phyloP scores from a whole-genome alignment of 192 early-diverging fungal species.

The Chytriomyces sp. region DNA sequence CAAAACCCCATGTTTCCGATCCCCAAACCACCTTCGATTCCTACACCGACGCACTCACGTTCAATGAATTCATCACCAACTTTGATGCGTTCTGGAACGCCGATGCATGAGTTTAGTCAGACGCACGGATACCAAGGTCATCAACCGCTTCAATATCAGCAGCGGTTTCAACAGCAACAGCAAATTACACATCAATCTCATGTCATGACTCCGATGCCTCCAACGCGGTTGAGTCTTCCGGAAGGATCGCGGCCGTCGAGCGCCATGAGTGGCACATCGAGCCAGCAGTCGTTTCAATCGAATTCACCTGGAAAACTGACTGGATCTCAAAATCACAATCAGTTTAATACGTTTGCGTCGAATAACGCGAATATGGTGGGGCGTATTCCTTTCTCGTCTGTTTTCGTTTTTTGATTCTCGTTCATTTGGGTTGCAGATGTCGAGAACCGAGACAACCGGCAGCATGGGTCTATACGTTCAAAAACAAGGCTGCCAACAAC shows the following conservation, averaged over 20 bases:
- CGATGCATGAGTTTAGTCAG: too few species aligned
- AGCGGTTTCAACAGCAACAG: not conserved
- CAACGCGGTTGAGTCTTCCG: slow-evolving; percentile 10
- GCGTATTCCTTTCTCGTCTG: not conserved
- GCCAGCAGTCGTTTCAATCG: not conserved
- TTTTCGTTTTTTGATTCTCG: not conserved
- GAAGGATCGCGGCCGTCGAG: not conserved
- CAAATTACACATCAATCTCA: not conserved
- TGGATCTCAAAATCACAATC: not conserved
- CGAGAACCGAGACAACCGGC: not conserved
- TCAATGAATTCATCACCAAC: too few species aligned
- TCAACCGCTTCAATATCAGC: not conserved
- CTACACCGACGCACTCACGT: too few species aligned
- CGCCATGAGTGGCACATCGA: not conserved
- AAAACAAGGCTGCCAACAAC: not conserved
- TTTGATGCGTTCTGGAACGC: too few species aligned
- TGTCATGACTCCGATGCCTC: not conserved
- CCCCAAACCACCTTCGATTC: not conserved
- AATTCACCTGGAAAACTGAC: not conserved
- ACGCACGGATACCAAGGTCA: not conserved
- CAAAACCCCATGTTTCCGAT: not conserved
- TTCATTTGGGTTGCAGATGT: not conserved
- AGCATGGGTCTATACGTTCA: not conserved
- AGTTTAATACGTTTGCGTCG: not conserved
- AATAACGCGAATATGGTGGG: not conserved